Percentiles rank a stretch among this genome's conserved stretches.
These are phyloP conservation scores for Prunus yedoensis DNA, from an alignment of 331 rosid genomes.

Conservation along the genomic window DNA sequence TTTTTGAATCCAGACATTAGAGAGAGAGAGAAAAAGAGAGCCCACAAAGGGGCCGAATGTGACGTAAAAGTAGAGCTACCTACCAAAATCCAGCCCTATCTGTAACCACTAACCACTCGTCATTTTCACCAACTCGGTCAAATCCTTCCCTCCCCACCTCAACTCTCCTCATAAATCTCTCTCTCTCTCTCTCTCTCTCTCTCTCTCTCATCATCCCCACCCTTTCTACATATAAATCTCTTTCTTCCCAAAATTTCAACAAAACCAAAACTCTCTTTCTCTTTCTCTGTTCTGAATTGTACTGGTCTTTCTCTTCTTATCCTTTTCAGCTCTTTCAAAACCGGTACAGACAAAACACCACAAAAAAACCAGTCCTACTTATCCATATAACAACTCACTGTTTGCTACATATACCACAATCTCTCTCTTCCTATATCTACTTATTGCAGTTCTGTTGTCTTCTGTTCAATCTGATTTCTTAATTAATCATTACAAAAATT, in stretches of 20 bases:
- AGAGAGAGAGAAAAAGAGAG: not conserved
- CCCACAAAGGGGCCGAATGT: conserved; percentile 20
- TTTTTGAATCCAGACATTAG: not conserved
- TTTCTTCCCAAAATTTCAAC: not conserved
- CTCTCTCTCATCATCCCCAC: not conserved
- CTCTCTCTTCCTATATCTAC: no score
- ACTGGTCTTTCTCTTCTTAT: conserved; percentile 7
- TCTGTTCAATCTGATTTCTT: not conserved
- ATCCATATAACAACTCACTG: no score
- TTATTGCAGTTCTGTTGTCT: not conserved
- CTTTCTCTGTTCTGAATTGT: not conserved
- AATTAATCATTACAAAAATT: not conserved
- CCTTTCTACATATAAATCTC: conserved; percentile 6
- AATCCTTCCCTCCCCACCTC: conserved; percentile 28
- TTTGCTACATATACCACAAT: no score
- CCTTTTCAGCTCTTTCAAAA: conserved; percentile 4
- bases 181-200: not conserved
- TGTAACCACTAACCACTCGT: conserved; percentile 56
- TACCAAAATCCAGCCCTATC: conserved; percentile 45
- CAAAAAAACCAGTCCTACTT: no score
- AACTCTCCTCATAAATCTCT: conserved; percentile 6
- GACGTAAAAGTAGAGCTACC: conserved; percentile 42
- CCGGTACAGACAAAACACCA: conserved; percentile 8
- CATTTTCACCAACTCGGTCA: conserved; percentile 65
- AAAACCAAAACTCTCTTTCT: conserved; percentile 3